Evolutionary conservation across 768 basidiomycete species (phyloP).

Genomic region (Leucocoprinus sp.): DNA sequence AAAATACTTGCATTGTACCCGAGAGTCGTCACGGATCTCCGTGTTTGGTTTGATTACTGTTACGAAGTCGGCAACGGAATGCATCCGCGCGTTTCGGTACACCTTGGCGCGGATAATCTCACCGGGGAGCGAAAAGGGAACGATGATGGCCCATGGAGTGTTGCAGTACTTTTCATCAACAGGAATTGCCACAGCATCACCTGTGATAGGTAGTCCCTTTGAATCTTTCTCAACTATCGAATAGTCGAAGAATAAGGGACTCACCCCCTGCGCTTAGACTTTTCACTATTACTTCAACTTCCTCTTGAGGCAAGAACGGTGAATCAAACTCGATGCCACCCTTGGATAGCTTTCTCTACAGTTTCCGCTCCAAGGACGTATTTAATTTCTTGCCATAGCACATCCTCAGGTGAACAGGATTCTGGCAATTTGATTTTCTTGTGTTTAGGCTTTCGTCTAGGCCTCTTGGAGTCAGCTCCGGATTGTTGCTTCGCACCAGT

Average conservation of each 20-base stretch:
- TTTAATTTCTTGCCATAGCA: conserved; percentile 64
- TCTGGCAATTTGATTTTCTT: conserved; percentile 40
- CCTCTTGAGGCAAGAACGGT: conserved; percentile 52
- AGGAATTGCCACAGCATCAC: conserved; percentile 57
- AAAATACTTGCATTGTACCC: conserved; percentile 81
- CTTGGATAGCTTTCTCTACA: conserved; percentile 40
- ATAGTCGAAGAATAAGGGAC: conserved; percentile 18
- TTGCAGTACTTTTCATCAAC: conserved; percentile 26
- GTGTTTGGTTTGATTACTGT: conserved; percentile 55
- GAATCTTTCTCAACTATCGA: background rate
- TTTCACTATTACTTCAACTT: conserved; percentile 60
- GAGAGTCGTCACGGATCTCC: conserved; percentile 53
- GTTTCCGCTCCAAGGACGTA: conserved; percentile 54
- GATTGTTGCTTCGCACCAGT: background rate
- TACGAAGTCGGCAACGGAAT: conserved; percentile 72
- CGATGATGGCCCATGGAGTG: conserved; percentile 68
- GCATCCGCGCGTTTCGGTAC: conserved; percentile 59
- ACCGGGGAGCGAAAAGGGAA: conserved; percentile 79
- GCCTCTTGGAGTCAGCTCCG: background rate
- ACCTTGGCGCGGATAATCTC: conserved; percentile 71
- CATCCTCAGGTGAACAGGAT: conserved; percentile 63
- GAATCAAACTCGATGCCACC: conserved; percentile 46
- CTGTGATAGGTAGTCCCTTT: conserved; percentile 26
- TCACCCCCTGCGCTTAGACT: conserved; percentile 56
- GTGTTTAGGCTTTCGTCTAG: conserved; percentile 13